phyloP scores from a whole-genome alignment of 2,329 filamentous ascomycete species.

The Zasmidium angulare region DNA sequence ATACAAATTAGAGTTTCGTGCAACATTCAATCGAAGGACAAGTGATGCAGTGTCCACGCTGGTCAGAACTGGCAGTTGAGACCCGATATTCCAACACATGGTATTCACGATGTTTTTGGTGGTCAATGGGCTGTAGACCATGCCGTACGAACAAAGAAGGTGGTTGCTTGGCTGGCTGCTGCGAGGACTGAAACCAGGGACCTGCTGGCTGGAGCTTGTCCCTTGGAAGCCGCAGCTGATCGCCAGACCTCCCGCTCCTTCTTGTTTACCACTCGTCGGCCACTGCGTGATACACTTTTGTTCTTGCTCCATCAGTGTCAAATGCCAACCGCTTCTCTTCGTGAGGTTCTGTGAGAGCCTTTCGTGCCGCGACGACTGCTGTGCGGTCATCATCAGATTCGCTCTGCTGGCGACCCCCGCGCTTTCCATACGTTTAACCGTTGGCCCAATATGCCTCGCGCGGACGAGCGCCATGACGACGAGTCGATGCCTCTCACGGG shows the following conservation, averaged over 20 bases:
- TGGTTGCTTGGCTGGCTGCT: background rate
- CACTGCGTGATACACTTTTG: too few relatives aligned
- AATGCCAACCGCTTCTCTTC: background rate
- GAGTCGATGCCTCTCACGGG: constrained; percentile 47
- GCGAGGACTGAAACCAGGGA: background rate
- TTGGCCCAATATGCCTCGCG: constrained; percentile 19
- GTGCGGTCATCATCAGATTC: background rate
- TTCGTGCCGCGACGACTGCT: background rate
- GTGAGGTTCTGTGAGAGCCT: background rate
- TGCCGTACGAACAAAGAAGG: background rate
- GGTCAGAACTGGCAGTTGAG: too few relatives aligned
- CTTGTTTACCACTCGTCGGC: background rate
- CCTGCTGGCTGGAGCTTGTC: background rate
- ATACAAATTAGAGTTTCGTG: background rate
- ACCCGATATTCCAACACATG: background rate
- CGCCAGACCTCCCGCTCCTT: background rate
- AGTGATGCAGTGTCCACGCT: background rate
- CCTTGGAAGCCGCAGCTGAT: background rate
- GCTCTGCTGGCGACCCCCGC: background rate
- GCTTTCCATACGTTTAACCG: background rate
- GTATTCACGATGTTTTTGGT: background rate
- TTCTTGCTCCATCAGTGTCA: background rate
- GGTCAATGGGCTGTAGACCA: background rate
- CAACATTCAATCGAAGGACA: background rate
- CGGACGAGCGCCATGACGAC: constrained; percentile 35